phyloP scores from a whole-genome alignment of 306 rosid species.

The Erythrophleum fordii region DNA sequence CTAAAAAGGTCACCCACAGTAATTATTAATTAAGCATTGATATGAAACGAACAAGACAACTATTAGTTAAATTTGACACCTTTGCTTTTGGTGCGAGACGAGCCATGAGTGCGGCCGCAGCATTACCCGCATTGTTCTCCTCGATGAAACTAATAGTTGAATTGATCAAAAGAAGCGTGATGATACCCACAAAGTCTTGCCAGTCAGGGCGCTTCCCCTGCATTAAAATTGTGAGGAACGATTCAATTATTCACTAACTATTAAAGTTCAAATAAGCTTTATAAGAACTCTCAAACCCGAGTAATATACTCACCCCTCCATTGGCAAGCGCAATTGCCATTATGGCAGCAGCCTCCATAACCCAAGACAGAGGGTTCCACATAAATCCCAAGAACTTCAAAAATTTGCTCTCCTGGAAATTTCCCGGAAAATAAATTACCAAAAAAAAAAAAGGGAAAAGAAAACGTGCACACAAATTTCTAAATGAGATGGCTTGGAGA shows the following conservation, averaged over 20 bases:
- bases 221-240: constrained; percentile 17
- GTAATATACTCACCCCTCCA: constrained; percentile 77
- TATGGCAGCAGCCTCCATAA: constrained; percentile 99
- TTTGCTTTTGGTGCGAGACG: constrained; percentile 98
- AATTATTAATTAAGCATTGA: neutral
- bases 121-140: constrained; percentile 98
- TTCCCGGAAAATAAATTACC: constrained; percentile 40
- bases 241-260: neutral
- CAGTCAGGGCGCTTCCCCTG: constrained; percentile 96
- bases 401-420: constrained; percentile 85
- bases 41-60: neutral
- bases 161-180: constrained; percentile 88
- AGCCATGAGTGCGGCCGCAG: constrained; percentile 99
- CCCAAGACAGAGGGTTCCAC: constrained; percentile 99
- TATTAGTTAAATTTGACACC: constrained; percentile 51
- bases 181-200: constrained; percentile 99
- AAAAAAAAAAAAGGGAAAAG: neutral
- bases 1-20: neutral
- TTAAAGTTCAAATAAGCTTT: neutral
- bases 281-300: constrained; percentile 20
- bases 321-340: constrained; percentile 99
- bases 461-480: neutral
- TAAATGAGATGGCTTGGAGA: neutral
- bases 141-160: constrained; percentile 97
- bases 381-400: constrained; percentile 94